Percentiles rank a stretch among this genome's conserved stretches.
phyloP scores from a whole-genome alignment of 768 basidiomycete species.

The Collybia nuda region DNA sequence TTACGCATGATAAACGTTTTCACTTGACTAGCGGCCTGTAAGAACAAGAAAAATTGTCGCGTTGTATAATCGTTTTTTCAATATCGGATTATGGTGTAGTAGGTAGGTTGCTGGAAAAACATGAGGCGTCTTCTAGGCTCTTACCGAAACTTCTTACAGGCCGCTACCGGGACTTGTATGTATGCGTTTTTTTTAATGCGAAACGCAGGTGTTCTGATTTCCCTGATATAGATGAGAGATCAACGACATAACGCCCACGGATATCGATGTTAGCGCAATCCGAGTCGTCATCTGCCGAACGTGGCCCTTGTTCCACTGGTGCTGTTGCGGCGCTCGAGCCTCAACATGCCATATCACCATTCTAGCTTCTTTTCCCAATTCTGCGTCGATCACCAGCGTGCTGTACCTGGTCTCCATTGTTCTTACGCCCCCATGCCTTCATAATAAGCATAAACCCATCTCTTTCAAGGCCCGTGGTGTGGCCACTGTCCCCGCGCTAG shows the following conservation, averaged over 20 bases:
- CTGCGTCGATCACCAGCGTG: conserved; percentile 17
- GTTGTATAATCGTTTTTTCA: no score
- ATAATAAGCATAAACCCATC: conserved; percentile 13
- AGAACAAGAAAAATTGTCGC: no score
- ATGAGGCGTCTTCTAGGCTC: conserved; percentile 9
- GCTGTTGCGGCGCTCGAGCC: conserved; percentile 8
- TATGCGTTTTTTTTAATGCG: not conserved
- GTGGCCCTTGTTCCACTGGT: conserved; percentile 11
- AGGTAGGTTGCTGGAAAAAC: conserved; percentile 9
- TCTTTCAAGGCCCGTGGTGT: conserved; percentile 19
- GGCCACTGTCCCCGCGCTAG: conserved; percentile 27
- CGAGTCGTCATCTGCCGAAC: conserved; percentile 7
- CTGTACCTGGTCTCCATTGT: conserved; percentile 37
- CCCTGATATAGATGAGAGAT: conserved; percentile 15
- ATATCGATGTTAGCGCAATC: conserved; percentile 11
- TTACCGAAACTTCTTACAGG: conserved; percentile 1
- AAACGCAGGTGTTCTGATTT: conserved; percentile 14
- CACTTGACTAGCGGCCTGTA: no score
- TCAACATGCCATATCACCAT: conserved; percentile 4
- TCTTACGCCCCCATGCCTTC: conserved; percentile 26
- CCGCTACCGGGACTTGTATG: conserved; percentile 1
- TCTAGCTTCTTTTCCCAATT: conserved; percentile 5
- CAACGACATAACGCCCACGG: conserved; percentile 7
- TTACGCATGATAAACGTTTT: no score
- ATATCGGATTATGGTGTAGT: not conserved